A percentile compares a stretch with the other conserved stretches of the same genome.
Evolutionary conservation across 306 rosid genomes (phyloP).

Genomic region (Rosa rugosa): DNA sequence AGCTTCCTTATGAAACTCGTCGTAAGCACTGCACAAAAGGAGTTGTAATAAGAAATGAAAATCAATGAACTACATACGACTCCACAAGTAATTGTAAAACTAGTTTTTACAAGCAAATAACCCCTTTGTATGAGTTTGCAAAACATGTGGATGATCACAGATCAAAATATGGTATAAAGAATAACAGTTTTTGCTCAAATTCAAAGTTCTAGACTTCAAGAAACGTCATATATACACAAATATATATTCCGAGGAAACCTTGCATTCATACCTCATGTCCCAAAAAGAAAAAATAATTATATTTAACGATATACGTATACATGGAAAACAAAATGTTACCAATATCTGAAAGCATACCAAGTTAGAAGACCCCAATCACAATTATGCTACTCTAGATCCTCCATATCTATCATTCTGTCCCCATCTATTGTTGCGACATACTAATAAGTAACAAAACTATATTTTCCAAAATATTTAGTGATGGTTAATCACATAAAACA

Average conservation of each 20-base stretch:
- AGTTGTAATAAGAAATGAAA: constrained; percentile 17
- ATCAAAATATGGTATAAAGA: background rate
- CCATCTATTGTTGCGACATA: background rate
- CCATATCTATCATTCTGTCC: background rate
- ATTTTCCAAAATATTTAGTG: background rate
- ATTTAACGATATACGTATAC: no score
- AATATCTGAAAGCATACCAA: background rate
- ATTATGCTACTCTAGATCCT: background rate
- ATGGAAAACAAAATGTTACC: background rate
- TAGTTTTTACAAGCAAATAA: background rate
- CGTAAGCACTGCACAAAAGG: constrained; percentile 47
- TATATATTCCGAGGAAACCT: no score
- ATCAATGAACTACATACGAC: background rate
- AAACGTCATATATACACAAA: no score
- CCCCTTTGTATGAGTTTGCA: background rate
- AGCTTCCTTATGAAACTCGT: constrained; percentile 32
- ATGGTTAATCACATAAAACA: background rate
- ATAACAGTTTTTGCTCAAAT: background rate
- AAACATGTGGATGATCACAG: background rate
- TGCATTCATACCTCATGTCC: no score
- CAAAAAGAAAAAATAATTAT: no score
- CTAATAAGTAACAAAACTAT: background rate
- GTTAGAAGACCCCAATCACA: background rate
- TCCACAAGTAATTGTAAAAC: background rate
- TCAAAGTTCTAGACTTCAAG: background rate